Evolutionary conservation across 2,329 filamentous ascomycete genomes (phyloP), one percentile per base, ranked within the genome.

Genomic region (Aureobasidium sp.): DNA sequence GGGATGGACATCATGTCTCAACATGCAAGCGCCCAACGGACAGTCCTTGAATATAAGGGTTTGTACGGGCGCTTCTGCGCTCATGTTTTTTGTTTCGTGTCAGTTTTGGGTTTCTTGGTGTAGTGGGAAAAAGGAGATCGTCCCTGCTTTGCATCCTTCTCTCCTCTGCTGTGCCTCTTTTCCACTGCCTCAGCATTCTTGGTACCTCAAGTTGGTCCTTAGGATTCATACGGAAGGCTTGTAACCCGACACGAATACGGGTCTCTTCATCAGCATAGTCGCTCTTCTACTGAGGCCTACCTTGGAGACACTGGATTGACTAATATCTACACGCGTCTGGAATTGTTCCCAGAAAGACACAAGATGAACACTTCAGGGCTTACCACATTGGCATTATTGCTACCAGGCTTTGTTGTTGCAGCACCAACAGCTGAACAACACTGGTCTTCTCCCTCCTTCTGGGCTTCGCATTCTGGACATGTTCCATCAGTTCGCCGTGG

Each of bases 371-470:
- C 32, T 16, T 34, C 45, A 16, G 21, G 34, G 13, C 2, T 59
- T 6, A 27, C 44, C 16, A 37, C 32, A 49, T 37, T 47, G 48
- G 41, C 59, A 34, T n/a, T 61, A 30, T 14, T 55, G 25, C 42
- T 41, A 36, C 41, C 42, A 16, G 39, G n/a, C 4, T 48, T 32
- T 29, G 42, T 57, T 16, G 13, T 32, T 27, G 42, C 59, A 39
- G 39, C 41, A 42, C 59, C 59, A 5, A 55, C 50, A 16, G 14
- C 45, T 44, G 48, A 53, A 53, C 30, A 34, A 36, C 47, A 48
- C 36, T 61, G 58, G 58, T 53, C 49, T 13, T 51, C 58, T 36
- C 48, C 58, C 27, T 47, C 47, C 11, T 61, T 61, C 37, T 61
- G 58, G 58, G 21, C 47, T 16, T 48, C 58, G 13, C 58, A 51